Evolutionary conservation across 306 rosid genomes (phyloP), one percentile per base, ranked within the genome.

Genomic region (Aeschynomene evenia): DNA sequence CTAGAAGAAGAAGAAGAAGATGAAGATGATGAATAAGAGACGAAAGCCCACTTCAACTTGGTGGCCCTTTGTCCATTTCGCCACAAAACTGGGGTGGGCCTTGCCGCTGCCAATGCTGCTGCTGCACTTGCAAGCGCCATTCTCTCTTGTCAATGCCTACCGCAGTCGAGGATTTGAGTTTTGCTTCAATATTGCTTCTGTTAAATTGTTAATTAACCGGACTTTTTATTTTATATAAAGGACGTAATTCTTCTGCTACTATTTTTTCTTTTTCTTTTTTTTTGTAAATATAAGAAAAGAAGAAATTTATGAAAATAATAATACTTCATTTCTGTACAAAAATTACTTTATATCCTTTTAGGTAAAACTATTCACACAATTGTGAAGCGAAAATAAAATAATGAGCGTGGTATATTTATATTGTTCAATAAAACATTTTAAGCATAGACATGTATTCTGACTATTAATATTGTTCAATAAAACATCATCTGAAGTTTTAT

Each of bases 11-110:
- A 3, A 1, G 73, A 9, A 7, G 90, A 56, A 9, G 85, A 67
- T 0, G 85, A 68, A 0, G 89, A 76, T 1, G 89, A 83, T 37
- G 34, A 76, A 19, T 66, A 79, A 81, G 4, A 63, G 22, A 33
- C 88, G 72, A 79, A 77, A 50, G 67, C 74, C 68, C 84, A 31
- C 2, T 4, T n/a, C 14, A 50, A 19, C 5, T n/a, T 3, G 33
- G 50, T 75, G 19, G 76, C 12, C n/a, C 57, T 87, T 42, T 56
- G 72, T 15, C 79, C 56, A 16, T 53, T 50, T 9, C 87, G 37
- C 40, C 79, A 19, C 8, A 52, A 11, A 2, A 37, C 20, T 2
- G 90, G 68, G 45, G 85, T 55, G 18, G 92, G 86, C 74, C 86
- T 79, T 12, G 81, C 76, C 11, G 84, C 36, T 56, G 62, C 37